These are phyloP conservation scores for Trametes villosa DNA, from an alignment of 768 basidiomycete species.

Conservation along the genomic window DNA sequence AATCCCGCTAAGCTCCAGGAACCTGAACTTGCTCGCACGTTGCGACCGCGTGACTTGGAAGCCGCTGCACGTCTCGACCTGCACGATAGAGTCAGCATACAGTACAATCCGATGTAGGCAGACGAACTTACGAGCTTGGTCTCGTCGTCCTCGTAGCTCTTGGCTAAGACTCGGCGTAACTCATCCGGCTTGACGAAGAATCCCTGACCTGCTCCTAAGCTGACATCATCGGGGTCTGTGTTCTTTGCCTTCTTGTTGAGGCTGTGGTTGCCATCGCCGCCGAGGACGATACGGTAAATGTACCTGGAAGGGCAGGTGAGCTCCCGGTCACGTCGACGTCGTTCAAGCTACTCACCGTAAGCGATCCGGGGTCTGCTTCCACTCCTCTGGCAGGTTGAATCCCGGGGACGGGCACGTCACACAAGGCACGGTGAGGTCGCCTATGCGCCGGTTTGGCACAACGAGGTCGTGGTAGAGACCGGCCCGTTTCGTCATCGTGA, in stretches of 20 bases:
- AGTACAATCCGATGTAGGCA: too few relatives aligned
- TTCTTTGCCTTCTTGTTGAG: slow-evolving; percentile 1
- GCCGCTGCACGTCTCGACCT: not conserved
- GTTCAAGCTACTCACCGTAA: not conserved
- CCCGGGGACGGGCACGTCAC: not conserved
- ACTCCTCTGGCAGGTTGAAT: not conserved
- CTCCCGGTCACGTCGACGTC: not conserved
- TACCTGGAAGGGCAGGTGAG: not conserved
- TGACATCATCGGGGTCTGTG: not conserved
- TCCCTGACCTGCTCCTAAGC: not conserved
- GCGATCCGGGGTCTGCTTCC: not conserved
- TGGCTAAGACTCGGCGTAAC: too few relatives aligned
- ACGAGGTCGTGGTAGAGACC: not conserved
- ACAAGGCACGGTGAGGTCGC: not conserved
- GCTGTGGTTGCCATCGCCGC: not conserved
- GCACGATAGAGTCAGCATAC: too few relatives aligned
- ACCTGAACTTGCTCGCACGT: not conserved
- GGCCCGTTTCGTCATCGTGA: not conserved
- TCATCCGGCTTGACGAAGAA: not conserved
- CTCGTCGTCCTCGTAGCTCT: too few relatives aligned
- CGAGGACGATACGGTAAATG: not conserved
- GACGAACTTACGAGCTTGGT: too few relatives aligned
- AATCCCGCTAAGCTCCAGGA: not conserved
- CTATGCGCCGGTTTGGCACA: not conserved
- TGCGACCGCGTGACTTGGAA: not conserved